phyloP scores from a whole-genome alignment of 257 asterid species.

The Capsicum rhomboideum region DNA sequence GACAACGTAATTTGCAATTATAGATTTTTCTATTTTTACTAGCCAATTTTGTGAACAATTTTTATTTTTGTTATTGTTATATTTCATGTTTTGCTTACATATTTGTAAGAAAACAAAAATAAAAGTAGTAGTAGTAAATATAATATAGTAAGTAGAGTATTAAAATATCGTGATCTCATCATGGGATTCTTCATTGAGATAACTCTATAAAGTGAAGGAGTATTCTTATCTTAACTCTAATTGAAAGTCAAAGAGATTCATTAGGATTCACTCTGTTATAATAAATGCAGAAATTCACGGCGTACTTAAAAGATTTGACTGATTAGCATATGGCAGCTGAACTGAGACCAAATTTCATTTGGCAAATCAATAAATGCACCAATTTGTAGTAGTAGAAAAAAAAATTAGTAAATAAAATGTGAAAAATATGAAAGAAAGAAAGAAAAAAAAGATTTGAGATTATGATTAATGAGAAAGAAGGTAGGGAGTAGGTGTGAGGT shows the following conservation, averaged over 20 bases:
- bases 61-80: too few relatives aligned
- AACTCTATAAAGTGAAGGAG: not conserved
- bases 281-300: not conserved
- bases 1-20: too few relatives aligned
- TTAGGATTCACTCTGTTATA: not conserved
- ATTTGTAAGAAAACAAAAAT: too few relatives aligned
- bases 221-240: not conserved
- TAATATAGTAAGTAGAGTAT: too few relatives aligned
- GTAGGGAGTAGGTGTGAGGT: not conserved
- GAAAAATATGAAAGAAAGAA: not conserved
- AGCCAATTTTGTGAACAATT: too few relatives aligned
- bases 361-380: not conserved
- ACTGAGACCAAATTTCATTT: not conserved
- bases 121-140: too few relatives aligned
- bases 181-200: not conserved
- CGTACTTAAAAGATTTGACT: not conserved
- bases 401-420: not conserved
- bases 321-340: not conserved
- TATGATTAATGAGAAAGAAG: not conserved
- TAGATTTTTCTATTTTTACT: too few relatives aligned
- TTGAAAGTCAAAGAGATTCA: not conserved
- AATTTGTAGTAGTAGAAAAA: not conserved
- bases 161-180: not conserved
- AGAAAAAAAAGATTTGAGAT: not conserved
- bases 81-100: too few relatives aligned